Base-by-base conservation (phyloP, 148 eudicot genomes). In the Chenopodium quinoa region DNA sequence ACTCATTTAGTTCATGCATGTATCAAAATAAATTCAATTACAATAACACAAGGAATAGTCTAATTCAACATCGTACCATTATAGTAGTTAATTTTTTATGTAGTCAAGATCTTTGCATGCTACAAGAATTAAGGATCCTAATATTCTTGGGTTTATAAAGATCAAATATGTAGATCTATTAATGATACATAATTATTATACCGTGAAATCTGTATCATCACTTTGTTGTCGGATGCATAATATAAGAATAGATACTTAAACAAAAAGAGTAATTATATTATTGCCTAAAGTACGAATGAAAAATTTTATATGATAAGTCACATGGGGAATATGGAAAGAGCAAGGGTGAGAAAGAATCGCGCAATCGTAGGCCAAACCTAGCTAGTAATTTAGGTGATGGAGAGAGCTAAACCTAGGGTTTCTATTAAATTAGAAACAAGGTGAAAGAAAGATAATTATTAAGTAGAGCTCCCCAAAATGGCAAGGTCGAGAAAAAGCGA, bases 401-500 rank as follows among this genome's bases (percentile, higher is more conserved):
- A n/a, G 44, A 76, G 25, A 20, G 48, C 48, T 44, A 78, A 56
- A 65, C 47, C 73, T 81, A 81, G 83, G 79, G 68, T 75, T 81
- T n/a, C 25, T 64, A 6, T 40, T 40, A 40, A 29, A 1, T 68
- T 25, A 3, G n/a, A 3, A 13, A 16, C 11, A 37, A 71, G 54
- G 14, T 44, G 32, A 65, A 34, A 77, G 69, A 20, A 20, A 62
- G 25, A 7, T n/a, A 65, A 9, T 17, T 17, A 10, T 17, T 40
- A 10, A 40, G 77, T 78, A 58, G 27, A 62, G 47, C 73, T 73
- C 72, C 72, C 75, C 27, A 64, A 83, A 83, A 75, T 54, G 75
- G 68, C 65, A 79, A 78, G 67, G 29, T 78, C 68, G 75, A 64
- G 58, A 37, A 79, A 82, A 82, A 25, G 81, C 64, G 62, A 71